Evolutionary conservation across 495 filamentous ascomycete genomes (phyloP), one percentile per base, ranked within the genome.

Genomic region (Aspergillus steynii): DNA sequence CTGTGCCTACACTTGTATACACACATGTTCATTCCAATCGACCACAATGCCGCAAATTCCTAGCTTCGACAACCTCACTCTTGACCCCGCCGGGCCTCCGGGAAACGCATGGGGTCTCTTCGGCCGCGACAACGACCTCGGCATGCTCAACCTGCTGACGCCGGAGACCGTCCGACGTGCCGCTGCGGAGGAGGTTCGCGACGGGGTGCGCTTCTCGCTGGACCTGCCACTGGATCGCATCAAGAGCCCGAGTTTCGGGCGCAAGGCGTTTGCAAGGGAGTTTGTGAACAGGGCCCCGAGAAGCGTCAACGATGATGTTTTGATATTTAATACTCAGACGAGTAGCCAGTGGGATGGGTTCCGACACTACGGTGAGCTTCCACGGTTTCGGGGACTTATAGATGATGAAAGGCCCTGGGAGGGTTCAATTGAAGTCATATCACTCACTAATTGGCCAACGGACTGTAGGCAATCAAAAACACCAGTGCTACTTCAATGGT

Each of bases 321-420:
- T 84, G 77, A 78, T 74, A 12, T 84, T 89, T 65, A 88, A 89
- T 68, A 80, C 85, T 12, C 85, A 88, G 74, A 72, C 74, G 29
- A 77, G 75, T 50, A 78, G 72, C 3, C 84, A 86, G 63, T 85
- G 83, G 83, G 83, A 85, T 75, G 82, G 83, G 6, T 81, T 85
- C 50, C 63, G 81, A 37, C 81, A 84, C 69, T 83, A 74, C 63
- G 80, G 78, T 71, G 62, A n/a, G 51, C 5, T 3, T 20, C 20
- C 20, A 20, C 20, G 20, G 20, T 20, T 20, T 20, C 20, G 20
- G 20, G 20, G 20, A 20, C 20, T 20, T 20, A 20, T 20, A 20
- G 20, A 20, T 20, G 20, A 20, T 20, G 20, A 20, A 20, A 20
- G 20, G 20, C 20, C 20, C 20, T 27, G 3, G 47, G 37, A 48